Conservation (phyloP, 139 green algal species). For the Micromonas commoda region DNA sequence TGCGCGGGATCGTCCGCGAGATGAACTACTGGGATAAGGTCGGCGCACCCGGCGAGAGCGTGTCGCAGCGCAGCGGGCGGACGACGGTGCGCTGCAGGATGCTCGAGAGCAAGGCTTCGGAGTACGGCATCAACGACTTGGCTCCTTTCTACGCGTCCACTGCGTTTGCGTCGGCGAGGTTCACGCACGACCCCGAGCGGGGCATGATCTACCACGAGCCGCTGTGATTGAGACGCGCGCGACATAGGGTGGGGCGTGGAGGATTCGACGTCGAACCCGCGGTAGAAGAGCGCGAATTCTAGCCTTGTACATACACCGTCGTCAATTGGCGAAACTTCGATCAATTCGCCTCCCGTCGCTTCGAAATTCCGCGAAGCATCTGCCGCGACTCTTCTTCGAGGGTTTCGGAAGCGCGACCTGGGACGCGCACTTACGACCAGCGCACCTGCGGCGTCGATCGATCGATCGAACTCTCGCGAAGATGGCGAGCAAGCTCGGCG, state of each 20-base stretch:
- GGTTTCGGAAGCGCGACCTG: too few species aligned
- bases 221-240: background rate
- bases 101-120: slow-evolving; percentile 41
- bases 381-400: too few species aligned
- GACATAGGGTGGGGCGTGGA: background rate
- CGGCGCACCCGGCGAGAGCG: background rate
- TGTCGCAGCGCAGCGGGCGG: background rate
- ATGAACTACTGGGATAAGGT: slow-evolving; percentile 24
- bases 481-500: background rate
- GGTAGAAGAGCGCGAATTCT: too few species aligned
- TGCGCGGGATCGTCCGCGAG: slow-evolving; percentile 60
- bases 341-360: too few species aligned
- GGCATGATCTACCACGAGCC: slow-evolving; percentile 25
- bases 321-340: too few species aligned
- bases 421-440: too few species aligned
- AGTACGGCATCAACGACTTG: slow-evolving; percentile 77
- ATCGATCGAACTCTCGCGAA: too few species aligned
- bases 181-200: slow-evolving; percentile 41
- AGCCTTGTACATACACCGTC: too few species aligned
- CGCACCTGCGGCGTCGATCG: too few species aligned
- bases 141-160: slow-evolving; percentile 56
- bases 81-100: slow-evolving; percentile 64
- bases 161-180: slow-evolving; percentile 54
- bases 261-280: too few species aligned
- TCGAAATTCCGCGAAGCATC: too few species aligned